A percentile compares a stretch with the other conserved stretches of the same genome.
These are phyloP conservation scores for Citrus reticulata DNA, from an alignment of 345 rosid species.

Conservation along the genomic window DNA sequence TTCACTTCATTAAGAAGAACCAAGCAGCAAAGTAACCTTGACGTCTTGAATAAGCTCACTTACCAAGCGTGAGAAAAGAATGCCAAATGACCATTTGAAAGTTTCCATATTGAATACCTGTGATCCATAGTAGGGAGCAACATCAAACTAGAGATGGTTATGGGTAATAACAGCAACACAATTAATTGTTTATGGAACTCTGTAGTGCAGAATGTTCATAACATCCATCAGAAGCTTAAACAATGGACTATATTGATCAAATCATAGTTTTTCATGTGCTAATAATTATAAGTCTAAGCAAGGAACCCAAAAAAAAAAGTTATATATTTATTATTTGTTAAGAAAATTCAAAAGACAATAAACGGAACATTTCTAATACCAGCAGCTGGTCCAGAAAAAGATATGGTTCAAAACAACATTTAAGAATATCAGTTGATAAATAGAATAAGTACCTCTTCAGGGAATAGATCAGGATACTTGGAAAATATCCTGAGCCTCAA, in stretches of 20 bases:
- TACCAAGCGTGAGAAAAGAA: constrained; percentile 95
- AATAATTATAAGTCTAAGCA: not conserved
- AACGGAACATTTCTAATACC: not conserved
- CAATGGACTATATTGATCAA: not conserved
- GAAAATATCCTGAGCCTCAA: constrained; percentile 78
- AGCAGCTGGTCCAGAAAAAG: not conserved
- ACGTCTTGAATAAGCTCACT: constrained; percentile 23
- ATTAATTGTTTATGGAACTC: not conserved
- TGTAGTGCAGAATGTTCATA: not conserved
- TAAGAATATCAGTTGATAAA: not conserved
- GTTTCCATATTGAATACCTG: constrained; percentile 88
- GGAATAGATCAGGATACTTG: constrained; percentile 78
- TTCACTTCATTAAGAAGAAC: not conserved
- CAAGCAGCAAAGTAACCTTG: not conserved
- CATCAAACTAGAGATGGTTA: constrained; percentile 10
- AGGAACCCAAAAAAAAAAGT: not conserved
- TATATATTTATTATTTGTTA: not conserved
- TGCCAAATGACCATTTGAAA: constrained; percentile 96
- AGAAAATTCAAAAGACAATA: not conserved
- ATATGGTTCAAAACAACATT: constrained; percentile 5
- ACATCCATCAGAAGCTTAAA: not conserved
- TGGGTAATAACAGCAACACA: not conserved
- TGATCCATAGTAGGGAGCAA: constrained; percentile 14
- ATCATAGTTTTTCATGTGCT: not conserved
- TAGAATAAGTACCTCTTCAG: constrained; percentile 63